Evolutionary conservation across 2,329 filamentous ascomycete species (phyloP).

Genomic region (Beauveria sp.): DNA sequence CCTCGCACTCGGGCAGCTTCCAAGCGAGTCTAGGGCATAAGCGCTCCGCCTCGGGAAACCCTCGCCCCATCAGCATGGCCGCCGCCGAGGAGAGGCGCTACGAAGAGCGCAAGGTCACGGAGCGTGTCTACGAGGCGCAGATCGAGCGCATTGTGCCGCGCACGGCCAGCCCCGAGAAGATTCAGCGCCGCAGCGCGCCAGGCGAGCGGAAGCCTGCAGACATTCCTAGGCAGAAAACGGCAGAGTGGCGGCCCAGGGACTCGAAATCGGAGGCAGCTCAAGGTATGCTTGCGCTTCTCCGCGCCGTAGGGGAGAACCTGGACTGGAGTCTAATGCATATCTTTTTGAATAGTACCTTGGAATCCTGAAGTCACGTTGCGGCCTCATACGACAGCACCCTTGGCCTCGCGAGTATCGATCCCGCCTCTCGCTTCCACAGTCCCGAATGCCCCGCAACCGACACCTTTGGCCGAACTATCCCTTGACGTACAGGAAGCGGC

Average conservation of each 20-base stretch:
- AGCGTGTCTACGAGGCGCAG: constrained; percentile 50
- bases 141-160: constrained; percentile 55
- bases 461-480: constrained; percentile 65
- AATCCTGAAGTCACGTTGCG: constrained; percentile 71
- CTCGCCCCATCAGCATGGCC: constrained; percentile 40
- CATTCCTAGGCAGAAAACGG: constrained; percentile 31
- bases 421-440: constrained; percentile 72
- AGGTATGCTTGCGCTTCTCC: constrained; percentile 31
- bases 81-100: constrained; percentile 34
- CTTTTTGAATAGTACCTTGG: constrained; percentile 49
- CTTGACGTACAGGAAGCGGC: constrained; percentile 78
- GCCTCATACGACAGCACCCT: constrained; percentile 58
- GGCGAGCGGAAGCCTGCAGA: constrained; percentile 31
- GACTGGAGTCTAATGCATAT: constrained; percentile 18
- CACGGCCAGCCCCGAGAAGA: constrained; percentile 51
- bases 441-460: constrained; percentile 58
- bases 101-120: constrained; percentile 48
- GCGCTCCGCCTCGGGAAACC: constrained; percentile 49
- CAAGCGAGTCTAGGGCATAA: constrained; percentile 43
- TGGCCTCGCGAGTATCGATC: constrained; percentile 57
- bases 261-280: constrained; percentile 39
- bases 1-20: constrained; percentile 26
- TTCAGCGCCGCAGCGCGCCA: constrained; percentile 35
- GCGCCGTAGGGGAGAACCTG: neutral
- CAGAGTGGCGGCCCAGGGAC: constrained; percentile 39